Base-by-base conservation (phyloP, 179 eudicot genomes). In the Carnegiea gigantea region DNA sequence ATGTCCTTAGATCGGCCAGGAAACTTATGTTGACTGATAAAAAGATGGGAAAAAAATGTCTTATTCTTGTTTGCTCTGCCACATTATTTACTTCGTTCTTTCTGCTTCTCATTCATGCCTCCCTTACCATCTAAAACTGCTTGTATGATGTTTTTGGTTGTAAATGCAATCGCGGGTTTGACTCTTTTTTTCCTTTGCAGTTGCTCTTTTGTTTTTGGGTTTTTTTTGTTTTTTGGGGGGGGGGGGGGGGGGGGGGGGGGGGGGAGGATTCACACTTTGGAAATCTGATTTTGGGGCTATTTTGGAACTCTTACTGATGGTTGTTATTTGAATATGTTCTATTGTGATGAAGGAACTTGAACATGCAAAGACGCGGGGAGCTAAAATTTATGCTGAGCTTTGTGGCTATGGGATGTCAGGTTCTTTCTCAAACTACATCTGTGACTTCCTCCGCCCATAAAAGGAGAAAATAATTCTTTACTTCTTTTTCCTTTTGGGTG, bases 341-440 rank as follows among this genome's bases (percentile, higher is more conserved):
- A 44, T 75, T 67, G 60, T 77, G 67, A 70, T 78, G 21, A 83
- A 95, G 99, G 99, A 94, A 87, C 83, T 94, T 74, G 92, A 91
- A 82, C 99, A 96, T 88, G 99, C 99, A 44, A 90, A 82, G 85
- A 86, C 85, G 77, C 89, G 99, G 46, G 98, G 95, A 80, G 98
- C 99, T 77, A 96, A 92, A 84, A 81, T 94, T 24, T 96, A 96
- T 83, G 98, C 96, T 53, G 99, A 96, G 86, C 82, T 96, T 76
- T 88, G 93, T 68, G 98, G 99, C 74, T 96, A 94, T 82, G 99
- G 98, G 85, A 94, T 91, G 93, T 95, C 99, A 92, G 98, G 99
- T 95, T 60, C 43, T 68, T 82, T 46, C 36, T 79, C 62, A 14
- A 78, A 71, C 36, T 85, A 38, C 24, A 17, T 51, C 70, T 30